Base-by-base conservation (phyloP, 495 filamentous ascomycete species). In the Staphylotrichum tortipilum region DNA sequence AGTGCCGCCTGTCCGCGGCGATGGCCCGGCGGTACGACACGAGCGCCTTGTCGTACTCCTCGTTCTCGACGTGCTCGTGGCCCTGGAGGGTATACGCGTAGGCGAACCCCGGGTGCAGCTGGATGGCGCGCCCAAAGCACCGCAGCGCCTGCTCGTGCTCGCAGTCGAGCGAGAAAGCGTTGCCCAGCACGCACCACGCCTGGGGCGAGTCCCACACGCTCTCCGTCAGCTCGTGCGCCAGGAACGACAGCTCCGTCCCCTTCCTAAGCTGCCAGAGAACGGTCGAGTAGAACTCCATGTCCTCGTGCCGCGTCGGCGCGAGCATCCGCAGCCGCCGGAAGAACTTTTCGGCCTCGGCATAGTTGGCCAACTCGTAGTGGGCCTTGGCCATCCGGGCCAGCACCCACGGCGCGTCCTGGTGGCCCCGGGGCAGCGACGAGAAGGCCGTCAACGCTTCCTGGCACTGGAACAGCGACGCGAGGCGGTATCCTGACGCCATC, bases 241-340 rank as follows among this genome's bases (percentile, higher is more conserved):
- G 76, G 63, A 89, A 94, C 3, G 94, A 89, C 7, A 98, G 74
- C 23, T 95, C 88, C 7, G 87, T 83, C 54, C 96, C 92, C 56
- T 83, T 85, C 62, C 94, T 92, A 52, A 95, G 72, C 62, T 94
- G 88, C 92, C 92, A 98, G 7, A 98, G 79, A n/a, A 91, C 81
- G 11, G 94, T 97, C 3, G 91, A 96, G 65, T 92, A 98, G 18
- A 95, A 82, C 59, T 98, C 92, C 90, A 96, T 95, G 59, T 95
- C 90, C 55, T 90, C 84, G 39, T 89, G 73, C 17, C 85, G 80
- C 4, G 86, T 83, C 7, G 89, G 89, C 21, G 85, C 81, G 39
- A 90, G 70, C 31, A 79, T 72, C 50, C 84, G 84, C 28, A 96
- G 76, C 36, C 83, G 78, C 33, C 79, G 68, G 65, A 94, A 98